Evolutionary conservation across 306 rosid species (phyloP).

Genomic region (Canavalia gladiata): DNA sequence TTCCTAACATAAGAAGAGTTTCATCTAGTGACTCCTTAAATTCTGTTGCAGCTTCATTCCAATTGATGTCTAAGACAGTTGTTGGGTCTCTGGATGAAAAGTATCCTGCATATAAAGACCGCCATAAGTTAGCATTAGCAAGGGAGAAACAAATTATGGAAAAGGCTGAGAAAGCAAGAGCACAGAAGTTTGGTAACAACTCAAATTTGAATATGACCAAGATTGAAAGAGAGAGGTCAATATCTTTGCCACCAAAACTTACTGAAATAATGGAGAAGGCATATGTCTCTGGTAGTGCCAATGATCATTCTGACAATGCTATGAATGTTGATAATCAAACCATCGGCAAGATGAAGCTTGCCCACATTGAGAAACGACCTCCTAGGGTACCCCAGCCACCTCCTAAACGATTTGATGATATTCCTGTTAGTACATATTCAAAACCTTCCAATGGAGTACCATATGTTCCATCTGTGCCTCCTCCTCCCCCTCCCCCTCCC

Average conservation of each 20-base stretch:
- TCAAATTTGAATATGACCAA: slow-evolving; percentile 55
- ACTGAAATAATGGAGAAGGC: slow-evolving; percentile 67
- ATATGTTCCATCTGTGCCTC: slow-evolving; percentile 50
- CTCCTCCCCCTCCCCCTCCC: slow-evolving; percentile 67
- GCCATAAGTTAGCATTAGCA: slow-evolving; percentile 82
- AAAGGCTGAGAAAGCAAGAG: slow-evolving; percentile 80
- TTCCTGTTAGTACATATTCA: slow-evolving; percentile 52
- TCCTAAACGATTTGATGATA: slow-evolving; percentile 66
- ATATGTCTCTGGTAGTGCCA: slow-evolving; percentile 54
- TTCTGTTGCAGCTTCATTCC: slow-evolving; percentile 81
- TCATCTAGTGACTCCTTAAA: slow-evolving; percentile 67
- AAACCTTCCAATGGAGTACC: slow-evolving; percentile 61
- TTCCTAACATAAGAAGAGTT: slow-evolving; percentile 58
- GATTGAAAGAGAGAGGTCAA: slow-evolving; percentile 54
- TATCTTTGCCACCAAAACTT: slow-evolving; percentile 70
- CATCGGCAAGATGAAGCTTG: slow-evolving; percentile 73
- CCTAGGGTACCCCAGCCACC: slow-evolving; percentile 81
- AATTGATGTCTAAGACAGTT: slow-evolving; percentile 85
- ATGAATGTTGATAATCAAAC: slow-evolving; percentile 58
- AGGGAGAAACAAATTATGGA: slow-evolving; percentile 81
- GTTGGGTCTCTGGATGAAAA: slow-evolving; percentile 73
- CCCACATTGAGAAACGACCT: slow-evolving; percentile 76
- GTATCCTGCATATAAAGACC: slow-evolving; percentile 85
- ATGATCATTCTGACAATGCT: slow-evolving; percentile 60
- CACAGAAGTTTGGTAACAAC: slow-evolving; percentile 66